Conservation (phyloP, 1,284 basidiomycete species). For the Fomitopsis schrenkii region DNA sequence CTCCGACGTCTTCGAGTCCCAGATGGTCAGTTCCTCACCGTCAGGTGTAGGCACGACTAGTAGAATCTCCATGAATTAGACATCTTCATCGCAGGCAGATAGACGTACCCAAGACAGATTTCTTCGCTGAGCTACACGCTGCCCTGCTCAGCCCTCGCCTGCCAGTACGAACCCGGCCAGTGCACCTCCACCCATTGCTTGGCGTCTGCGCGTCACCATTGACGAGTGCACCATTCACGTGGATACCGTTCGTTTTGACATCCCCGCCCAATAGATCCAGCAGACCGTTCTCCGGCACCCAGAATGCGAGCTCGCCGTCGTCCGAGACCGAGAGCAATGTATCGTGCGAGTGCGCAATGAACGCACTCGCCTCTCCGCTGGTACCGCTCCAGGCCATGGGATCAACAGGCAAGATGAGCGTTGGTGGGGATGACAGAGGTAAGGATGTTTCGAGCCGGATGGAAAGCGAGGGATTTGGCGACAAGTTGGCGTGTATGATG, state of each 20-base stretch:
- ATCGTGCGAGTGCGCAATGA: conserved; percentile 52
- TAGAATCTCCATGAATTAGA: not conserved
- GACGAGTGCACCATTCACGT: not conserved
- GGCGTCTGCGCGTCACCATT: conserved; percentile 9
- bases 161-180: conserved; percentile 72
- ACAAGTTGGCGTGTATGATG: conserved; percentile 13
- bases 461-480: conserved; percentile 20
- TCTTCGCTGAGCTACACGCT: conserved; percentile 85
- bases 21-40: conserved; percentile 82
- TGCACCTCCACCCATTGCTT: conserved; percentile 54
- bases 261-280: conserved; percentile 13
- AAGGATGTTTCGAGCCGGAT: conserved; percentile 43
- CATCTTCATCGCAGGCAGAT: not conserved
- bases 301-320: conserved; percentile 76
- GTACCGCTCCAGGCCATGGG: conserved; percentile 82
- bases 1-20: conserved; percentile 93
- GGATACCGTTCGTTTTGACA: not conserved
- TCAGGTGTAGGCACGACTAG: conserved; percentile 51
- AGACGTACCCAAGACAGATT: conserved; percentile 68
- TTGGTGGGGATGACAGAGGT: conserved; percentile 35
- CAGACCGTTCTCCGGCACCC: conserved; percentile 55
- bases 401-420: conserved; percentile 75
- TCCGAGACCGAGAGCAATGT: conserved; percentile 74
- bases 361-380: conserved; percentile 26
- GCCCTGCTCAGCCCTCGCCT: conserved; percentile 62